These are phyloP conservation scores for Emmonsia crescens DNA, from an alignment of 2,329 filamentous ascomycete species.

Conservation along the genomic window DNA sequence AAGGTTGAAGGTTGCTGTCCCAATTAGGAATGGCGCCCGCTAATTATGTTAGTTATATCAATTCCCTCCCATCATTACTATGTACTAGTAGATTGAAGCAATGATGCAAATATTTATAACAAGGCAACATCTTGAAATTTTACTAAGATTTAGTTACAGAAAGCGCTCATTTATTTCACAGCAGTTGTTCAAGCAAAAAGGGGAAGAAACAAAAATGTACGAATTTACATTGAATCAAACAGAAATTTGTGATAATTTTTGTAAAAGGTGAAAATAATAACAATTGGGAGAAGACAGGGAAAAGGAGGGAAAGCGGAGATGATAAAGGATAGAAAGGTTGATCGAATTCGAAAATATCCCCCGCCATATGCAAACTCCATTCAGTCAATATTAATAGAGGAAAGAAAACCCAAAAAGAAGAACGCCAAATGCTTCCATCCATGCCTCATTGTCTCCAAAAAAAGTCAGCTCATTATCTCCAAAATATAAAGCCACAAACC, in stretches of 20 bases:
- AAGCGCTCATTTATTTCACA: not conserved
- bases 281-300: not conserved
- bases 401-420: not conserved
- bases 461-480: not conserved
- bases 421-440: not conserved
- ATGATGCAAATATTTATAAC: not conserved
- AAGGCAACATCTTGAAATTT: not conserved
- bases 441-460: not conserved
- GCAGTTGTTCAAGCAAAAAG: not conserved
- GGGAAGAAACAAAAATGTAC: not conserved
- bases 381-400: not conserved
- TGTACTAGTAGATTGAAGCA: too few relatives aligned
- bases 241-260: not conserved
- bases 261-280: not conserved
- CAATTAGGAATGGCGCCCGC: slow-evolving; percentile 3
- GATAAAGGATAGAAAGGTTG: not conserved
- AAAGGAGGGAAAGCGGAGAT: not conserved
- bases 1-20: not conserved
- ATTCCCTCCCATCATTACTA: too few relatives aligned
- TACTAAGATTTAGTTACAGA: not conserved
- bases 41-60: too few relatives aligned
- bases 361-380: not conserved
- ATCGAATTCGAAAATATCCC: not conserved
- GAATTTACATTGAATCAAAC: not conserved
- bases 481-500: not conserved